Conservation (phyloP, 2,329 filamentous ascomycete genomes). For the Aspergillus pseudoviridinutans region DNA sequence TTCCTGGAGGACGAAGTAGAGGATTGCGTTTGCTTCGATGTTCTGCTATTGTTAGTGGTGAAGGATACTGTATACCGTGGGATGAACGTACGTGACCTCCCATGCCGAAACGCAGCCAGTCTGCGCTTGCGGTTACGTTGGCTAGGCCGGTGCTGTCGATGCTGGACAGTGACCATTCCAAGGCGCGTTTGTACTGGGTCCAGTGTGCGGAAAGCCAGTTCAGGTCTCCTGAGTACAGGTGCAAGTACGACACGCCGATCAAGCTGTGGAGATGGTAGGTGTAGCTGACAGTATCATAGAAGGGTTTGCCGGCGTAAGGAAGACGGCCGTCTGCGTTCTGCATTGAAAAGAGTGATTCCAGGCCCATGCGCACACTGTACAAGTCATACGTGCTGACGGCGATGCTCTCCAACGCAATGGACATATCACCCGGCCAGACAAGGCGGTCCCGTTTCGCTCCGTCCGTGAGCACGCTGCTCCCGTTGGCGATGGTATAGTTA, state of each 20-base stretch:
- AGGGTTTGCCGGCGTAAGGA: conserved; percentile 50
- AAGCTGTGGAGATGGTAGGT: conserved; percentile 55
- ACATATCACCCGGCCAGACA: conserved; percentile 61
- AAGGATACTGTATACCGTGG: not conserved
- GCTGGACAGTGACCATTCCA: conserved; percentile 40
- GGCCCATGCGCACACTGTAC: conserved; percentile 47
- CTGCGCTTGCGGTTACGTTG: conserved; percentile 43
- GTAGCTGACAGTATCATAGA: conserved; percentile 40
- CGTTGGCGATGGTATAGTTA: conserved; percentile 27
- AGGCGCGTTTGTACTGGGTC: conserved; percentile 41
- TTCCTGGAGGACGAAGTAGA: conserved; percentile 34
- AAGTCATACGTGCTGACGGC: conserved; percentile 54
- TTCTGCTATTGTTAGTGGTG: conserved; percentile 10
- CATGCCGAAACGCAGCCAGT: conserved; percentile 51
- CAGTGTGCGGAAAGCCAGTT: conserved; percentile 41
- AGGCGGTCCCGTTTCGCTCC: conserved; percentile 41
- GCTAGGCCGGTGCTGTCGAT: conserved; percentile 44
- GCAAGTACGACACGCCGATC: conserved; percentile 45
- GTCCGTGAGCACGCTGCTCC: conserved; percentile 35
- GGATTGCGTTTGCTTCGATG: conserved; percentile 41
- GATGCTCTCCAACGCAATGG: conserved; percentile 52
- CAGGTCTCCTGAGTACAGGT: conserved; percentile 40
- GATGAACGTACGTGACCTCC: conserved; percentile 38
- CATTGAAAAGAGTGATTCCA: conserved; percentile 47
- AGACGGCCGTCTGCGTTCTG: conserved; percentile 45